Evolutionary conservation across 2,329 filamentous ascomycete genomes (phyloP).

Genomic region (Fusarium hostae): DNA sequence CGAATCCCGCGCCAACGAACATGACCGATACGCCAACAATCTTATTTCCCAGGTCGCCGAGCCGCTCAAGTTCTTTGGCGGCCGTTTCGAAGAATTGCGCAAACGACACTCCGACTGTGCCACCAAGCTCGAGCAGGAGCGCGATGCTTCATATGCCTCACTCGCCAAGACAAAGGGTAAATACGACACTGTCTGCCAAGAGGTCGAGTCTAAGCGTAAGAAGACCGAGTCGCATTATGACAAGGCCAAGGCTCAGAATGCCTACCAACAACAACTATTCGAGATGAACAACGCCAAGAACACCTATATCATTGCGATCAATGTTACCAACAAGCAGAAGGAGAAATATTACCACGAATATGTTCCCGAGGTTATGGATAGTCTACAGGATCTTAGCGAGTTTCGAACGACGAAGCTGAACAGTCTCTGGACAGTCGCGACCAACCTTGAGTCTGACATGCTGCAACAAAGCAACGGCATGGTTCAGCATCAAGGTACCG

Average conservation of each 20-base stretch:
- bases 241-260: constrained; percentile 88
- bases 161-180: constrained; percentile 91
- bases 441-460: constrained; percentile 82
- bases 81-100: constrained; percentile 88
- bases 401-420: constrained; percentile 88
- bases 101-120: constrained; percentile 93
- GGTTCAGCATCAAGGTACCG: constrained; percentile 77
- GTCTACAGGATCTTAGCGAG: constrained; percentile 92
- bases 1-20: constrained; percentile 87
- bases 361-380: constrained; percentile 91
- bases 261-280: constrained; percentile 89
- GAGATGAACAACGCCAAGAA: constrained; percentile 99
- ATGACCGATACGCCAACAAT: constrained; percentile 84
- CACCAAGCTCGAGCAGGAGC: constrained; percentile 87
- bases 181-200: constrained; percentile 92
- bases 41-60: constrained; percentile 85
- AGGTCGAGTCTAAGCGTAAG: constrained; percentile 93
- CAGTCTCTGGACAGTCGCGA: constrained; percentile 82
- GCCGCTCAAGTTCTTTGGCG: constrained; percentile 79
- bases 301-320: constrained; percentile 95
- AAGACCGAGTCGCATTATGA: constrained; percentile 96
- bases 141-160: constrained; percentile 84
- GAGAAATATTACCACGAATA: constrained; percentile 98
- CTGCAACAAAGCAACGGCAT: constrained; percentile 78
- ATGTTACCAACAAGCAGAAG: constrained; percentile 97